Conservation (phyloP, 495 filamentous ascomycete species). For the Polyplosphaeria fusca region DNA sequence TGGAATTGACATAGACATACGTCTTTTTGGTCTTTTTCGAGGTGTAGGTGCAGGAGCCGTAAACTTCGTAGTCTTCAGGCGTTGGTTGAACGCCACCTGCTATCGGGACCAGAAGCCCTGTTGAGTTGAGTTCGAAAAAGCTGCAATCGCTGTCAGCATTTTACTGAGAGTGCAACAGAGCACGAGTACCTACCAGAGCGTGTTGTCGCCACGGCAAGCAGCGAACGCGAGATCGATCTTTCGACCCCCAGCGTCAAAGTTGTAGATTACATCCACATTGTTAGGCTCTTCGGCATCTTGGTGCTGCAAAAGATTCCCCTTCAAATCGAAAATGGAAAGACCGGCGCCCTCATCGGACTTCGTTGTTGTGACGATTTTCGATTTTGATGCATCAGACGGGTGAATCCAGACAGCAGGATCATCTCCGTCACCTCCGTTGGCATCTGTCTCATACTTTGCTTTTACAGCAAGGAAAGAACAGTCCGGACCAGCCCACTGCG, state of each 20-base stretch:
- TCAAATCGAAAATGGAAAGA: slow-evolving; percentile 1
- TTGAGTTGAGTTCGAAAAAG: slow-evolving; percentile 8
- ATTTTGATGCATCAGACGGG: not conserved
- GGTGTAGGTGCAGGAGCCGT: not conserved
- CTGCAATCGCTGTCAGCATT: not conserved
- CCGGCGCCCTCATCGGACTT: slow-evolving; percentile 1
- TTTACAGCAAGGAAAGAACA: slow-evolving; percentile 1
- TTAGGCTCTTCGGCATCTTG: slow-evolving; percentile 1
- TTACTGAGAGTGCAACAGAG: no score
- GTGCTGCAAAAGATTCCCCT: slow-evolving; percentile 2
- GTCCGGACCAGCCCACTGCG: not conserved
- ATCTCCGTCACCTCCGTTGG: slow-evolving; percentile 4
- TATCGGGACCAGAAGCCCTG: not conserved
- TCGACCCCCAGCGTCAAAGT: not conserved
- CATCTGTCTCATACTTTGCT: slow-evolving; percentile 10
- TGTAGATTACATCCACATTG: slow-evolving; percentile 3
- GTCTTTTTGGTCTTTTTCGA: not conserved
- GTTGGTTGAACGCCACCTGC: not conserved
- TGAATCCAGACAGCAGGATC: slow-evolving; percentile 10
- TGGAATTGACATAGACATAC: slow-evolving; percentile 2
- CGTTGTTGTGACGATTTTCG: slow-evolving; percentile 5
- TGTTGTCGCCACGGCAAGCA: not conserved
- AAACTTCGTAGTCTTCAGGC: not conserved
- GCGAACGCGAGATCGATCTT: slow-evolving; percentile 3
- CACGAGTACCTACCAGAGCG: not conserved